Evolutionary conservation across 805 yeast species (phyloP).

Genomic region (Teunomyces barrocoloradensis): DNA sequence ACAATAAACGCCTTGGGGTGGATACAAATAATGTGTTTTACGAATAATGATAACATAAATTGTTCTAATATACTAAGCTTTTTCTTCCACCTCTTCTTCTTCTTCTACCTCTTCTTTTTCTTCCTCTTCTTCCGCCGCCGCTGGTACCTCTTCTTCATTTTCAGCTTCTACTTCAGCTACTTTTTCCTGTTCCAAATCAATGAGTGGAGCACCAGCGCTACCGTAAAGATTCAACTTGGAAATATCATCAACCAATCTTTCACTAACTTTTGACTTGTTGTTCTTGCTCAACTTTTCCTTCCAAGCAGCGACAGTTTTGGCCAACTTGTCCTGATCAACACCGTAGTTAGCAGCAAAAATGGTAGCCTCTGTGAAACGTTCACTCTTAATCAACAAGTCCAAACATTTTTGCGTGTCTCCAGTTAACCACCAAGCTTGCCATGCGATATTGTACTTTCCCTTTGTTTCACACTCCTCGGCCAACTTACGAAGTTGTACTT

Average conservation of each 20-base stretch:
- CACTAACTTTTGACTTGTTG: constrained; percentile 59
- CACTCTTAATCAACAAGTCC: constrained; percentile 62
- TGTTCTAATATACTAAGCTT: constrained; percentile 4
- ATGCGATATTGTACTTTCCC: constrained; percentile 88
- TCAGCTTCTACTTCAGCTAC: constrained; percentile 5
- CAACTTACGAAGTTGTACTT: constrained; percentile 54
- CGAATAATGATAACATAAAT: constrained; percentile 4
- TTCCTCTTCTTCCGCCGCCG: constrained; percentile 26
- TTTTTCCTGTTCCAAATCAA: constrained; percentile 11
- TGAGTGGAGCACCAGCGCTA: constrained; percentile 11
- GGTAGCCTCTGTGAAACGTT: constrained; percentile 81
- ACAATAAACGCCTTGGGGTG: constrained; percentile 19
- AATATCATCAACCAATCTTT: constrained; percentile 52
- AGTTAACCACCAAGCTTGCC: constrained; percentile 85
- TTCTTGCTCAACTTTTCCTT: constrained; percentile 49
- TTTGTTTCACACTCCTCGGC: constrained; percentile 65
- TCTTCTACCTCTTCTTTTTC: constrained; percentile 11
- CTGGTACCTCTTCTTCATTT: constrained; percentile 4
- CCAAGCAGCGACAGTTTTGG: constrained; percentile 61
- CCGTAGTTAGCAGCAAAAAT: constrained; percentile 74
- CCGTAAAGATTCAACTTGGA: constrained; percentile 17
- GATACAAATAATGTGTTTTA: constrained; percentile 1
- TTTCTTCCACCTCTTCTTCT: constrained; percentile 21
- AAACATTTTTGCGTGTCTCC: constrained; percentile 68
- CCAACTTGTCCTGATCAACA: constrained; percentile 36